phyloP scores from a whole-genome alignment of 1,139 yeast genomes.

The Geotrichum bryndzae region DNA sequence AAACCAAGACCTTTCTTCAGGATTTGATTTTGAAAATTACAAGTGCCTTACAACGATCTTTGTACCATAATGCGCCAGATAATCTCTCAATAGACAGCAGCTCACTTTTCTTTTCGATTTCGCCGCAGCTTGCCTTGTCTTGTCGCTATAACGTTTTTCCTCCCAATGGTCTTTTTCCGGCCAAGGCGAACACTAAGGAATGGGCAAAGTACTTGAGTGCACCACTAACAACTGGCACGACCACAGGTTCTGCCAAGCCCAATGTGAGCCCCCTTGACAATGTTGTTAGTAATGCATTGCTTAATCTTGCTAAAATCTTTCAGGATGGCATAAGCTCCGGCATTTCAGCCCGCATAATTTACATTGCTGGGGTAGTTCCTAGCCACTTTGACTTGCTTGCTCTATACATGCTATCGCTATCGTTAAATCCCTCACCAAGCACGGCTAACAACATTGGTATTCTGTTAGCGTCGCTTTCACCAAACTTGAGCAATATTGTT shows the following conservation, averaged over 20 bases:
- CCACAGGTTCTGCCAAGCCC: neutral
- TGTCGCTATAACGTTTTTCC: conserved; percentile 10
- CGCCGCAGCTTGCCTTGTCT: conserved; percentile 8
- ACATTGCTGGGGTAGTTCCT: conserved; percentile 31
- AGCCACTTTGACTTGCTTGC: conserved; percentile 29
- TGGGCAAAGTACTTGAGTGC: conserved; percentile 13
- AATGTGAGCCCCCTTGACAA: conserved; percentile 11
- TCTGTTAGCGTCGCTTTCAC: conserved; percentile 27
- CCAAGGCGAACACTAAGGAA: conserved; percentile 8
- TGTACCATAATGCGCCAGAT: neutral
- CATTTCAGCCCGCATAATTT: conserved; percentile 25
- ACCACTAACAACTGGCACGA: neutral
- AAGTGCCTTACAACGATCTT: neutral
- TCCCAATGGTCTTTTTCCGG: conserved; percentile 14
- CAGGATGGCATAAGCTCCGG: conserved; percentile 36
- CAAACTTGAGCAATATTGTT: conserved; percentile 4
- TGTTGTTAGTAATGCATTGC: conserved; percentile 30
- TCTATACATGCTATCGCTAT: conserved; percentile 31
- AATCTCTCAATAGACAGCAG: neutral
- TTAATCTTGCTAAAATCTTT: conserved; percentile 34
- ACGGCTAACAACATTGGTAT: conserved; percentile 36
- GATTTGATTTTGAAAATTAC: conserved; percentile 10
- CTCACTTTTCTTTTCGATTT: conserved; percentile 7
- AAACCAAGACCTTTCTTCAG: conserved; percentile 5
- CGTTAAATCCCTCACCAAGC: conserved; percentile 32